Evolutionary conservation across 352 stramenopile genomes (phyloP), one percentile per base, ranked within the genome.

Genomic region (Pythium utonaiense): DNA sequence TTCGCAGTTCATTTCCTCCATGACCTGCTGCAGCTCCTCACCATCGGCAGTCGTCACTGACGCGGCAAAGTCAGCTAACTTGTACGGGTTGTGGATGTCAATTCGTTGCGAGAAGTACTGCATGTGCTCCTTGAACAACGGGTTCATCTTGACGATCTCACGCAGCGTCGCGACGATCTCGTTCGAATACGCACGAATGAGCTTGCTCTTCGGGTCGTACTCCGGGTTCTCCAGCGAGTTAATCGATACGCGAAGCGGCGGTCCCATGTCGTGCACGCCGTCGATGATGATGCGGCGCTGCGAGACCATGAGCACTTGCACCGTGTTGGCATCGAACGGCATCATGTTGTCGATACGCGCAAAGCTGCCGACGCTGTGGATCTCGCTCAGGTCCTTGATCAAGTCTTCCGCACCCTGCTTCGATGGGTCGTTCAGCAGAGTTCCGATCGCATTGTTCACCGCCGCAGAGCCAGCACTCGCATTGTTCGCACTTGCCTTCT

Each of bases 81-180:
- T 96, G 78, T 98, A 99, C 7, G 97, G 96, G 77, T 99, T 96
- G 69, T 97, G 89, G 24, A 97, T 93, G 66, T 98, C 93, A 36
- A 98, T 84, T 19, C 90, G 74, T 70, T 98, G 91, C 27, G 91
- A 95, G 67, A 98, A 99, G 67, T 98, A 98, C 64, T 97, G 88
- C 56, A 99, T 96, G 73, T 98, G 96, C 67, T 99, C 96, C 61
- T 97, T 97, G 62, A 99, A 98, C 14, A 99, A 66, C 21, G 95
- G 95, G 73, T 99, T 99, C 57, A 98, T 72, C 68, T 98, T 97
- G 24, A 98, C 91, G 34, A 99, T 89, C 66, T 99, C 96, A 25
- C 96, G 88, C 67, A 99, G 83, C 24, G 95, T 98, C 24, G 84
- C 93, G 7, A 99, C 80, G 53, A 99, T 98, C 77, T 99, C 97